Evolutionary conservation across 1,284 basidiomycete genomes (phyloP).

Genomic region (Violaceomyces palustris): DNA sequence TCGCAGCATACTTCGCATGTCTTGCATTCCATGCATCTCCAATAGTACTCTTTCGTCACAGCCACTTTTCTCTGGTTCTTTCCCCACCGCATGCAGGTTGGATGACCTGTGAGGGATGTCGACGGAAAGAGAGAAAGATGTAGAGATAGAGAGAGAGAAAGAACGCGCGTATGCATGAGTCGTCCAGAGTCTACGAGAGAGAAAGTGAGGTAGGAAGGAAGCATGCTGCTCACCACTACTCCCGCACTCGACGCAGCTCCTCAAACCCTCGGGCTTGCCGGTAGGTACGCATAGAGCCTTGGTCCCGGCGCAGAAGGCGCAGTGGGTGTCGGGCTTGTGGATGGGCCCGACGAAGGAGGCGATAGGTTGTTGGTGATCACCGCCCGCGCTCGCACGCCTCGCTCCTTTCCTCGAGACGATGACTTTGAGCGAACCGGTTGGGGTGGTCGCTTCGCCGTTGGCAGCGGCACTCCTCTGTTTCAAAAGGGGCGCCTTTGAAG

Average conservation of each 20-base stretch:
- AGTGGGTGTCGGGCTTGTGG: no score
- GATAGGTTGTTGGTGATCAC: no score
- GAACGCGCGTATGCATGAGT: no score
- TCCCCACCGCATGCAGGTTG: constrained; percentile 48
- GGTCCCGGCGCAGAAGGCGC: constrained; percentile 50
- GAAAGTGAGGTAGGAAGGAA: not conserved
- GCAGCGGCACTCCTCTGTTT: no score
- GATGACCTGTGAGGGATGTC: constrained; percentile 50
- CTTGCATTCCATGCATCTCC: constrained; percentile 91
- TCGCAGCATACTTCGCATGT: constrained; percentile 79
- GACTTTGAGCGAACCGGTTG: no score
- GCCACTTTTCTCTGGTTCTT: constrained; percentile 55
- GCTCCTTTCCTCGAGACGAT: no score
- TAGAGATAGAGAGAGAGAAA: constrained; percentile 15
- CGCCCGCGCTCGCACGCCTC: no score
- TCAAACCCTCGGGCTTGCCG: constrained; percentile 34
- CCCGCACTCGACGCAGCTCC: constrained; percentile 51
- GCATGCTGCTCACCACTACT: constrained; percentile 47
- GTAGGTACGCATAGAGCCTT: constrained; percentile 18
- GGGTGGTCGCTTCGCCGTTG: no score
- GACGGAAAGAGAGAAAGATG: no score
- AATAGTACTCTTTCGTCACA: constrained; percentile 66
- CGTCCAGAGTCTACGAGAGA: not conserved
- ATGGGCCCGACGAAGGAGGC: no score
- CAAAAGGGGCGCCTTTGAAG: no score